phyloP scores from a whole-genome alignment of 345 rosid species.

The Carallia pectinifolia region DNA sequence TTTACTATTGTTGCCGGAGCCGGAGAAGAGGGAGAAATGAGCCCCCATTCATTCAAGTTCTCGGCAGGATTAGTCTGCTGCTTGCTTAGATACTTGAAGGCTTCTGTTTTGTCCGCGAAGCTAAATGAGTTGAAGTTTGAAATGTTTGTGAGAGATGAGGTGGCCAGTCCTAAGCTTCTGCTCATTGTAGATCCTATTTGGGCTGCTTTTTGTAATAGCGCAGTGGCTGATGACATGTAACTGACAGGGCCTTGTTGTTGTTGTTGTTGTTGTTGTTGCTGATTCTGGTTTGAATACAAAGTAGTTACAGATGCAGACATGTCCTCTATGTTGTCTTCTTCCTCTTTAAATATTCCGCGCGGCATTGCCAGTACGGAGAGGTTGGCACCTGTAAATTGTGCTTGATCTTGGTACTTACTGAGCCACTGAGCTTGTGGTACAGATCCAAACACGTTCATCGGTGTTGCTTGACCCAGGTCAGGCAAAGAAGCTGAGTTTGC shows the following conservation, averaged over 20 bases:
- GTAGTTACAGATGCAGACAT: constrained; percentile 27
- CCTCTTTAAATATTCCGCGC: constrained; percentile 27
- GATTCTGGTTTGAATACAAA: constrained; percentile 24
- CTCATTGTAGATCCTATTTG: constrained; percentile 67
- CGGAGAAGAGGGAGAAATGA: constrained; percentile 14
- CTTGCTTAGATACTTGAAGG: constrained; percentile 7
- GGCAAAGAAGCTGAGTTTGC: constrained; percentile 29
- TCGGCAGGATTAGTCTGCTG: constrained; percentile 7
- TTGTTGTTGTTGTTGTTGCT: too few relatives aligned
- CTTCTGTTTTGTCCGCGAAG: neutral
- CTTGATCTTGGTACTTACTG: constrained; percentile 31
- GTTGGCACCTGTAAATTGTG: constrained; percentile 16
- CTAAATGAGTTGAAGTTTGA: constrained; percentile 7
- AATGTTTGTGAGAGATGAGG: constrained; percentile 3
- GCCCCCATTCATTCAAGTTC: constrained; percentile 21
- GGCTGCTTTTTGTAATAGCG: constrained; percentile 75
- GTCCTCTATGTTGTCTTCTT: constrained; percentile 28
- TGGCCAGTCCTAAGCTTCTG: constrained; percentile 23
- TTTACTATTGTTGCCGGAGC: neutral
- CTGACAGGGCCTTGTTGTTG: constrained; percentile 18
- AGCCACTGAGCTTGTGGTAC: constrained; percentile 29
- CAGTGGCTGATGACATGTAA: constrained; percentile 80
- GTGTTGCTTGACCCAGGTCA: constrained; percentile 28
- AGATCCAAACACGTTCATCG: constrained; percentile 33
- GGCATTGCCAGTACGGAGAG: constrained; percentile 20